Conservation (phyloP, 129 eudicot species). For the Solidago caesia region DNA sequence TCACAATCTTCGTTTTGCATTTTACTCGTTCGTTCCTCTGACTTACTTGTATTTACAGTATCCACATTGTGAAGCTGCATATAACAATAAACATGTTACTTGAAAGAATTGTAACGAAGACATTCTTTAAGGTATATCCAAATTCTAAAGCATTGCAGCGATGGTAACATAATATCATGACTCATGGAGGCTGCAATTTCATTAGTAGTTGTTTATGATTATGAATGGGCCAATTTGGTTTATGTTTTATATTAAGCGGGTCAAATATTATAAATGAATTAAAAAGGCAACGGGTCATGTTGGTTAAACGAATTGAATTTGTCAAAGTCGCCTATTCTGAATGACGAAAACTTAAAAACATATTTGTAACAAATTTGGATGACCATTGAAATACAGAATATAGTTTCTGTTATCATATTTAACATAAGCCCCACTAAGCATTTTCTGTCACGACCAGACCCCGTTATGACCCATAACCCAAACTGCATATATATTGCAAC, state of each 20-base stretch:
- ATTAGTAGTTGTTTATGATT: neutral
- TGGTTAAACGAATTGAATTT: neutral
- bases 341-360: no score
- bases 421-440: no score
- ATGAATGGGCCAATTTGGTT: neutral
- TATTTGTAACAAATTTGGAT: no score
- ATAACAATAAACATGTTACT: conserved; percentile 7
- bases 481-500: neutral
- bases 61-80: conserved; percentile 58
- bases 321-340: no score
- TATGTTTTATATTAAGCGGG: neutral
- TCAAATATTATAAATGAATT: neutral
- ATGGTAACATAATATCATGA: neutral
- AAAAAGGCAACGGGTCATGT: neutral
- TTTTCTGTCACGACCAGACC: no score
- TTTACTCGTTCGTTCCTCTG: conserved; percentile 57
- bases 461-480: neutral
- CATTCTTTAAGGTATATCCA: neutral
- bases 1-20: conserved; percentile 72
- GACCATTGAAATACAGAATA: no score
- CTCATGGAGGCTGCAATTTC: neutral
- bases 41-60: conserved; percentile 38
- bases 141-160: neutral
- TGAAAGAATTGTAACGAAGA: neutral
- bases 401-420: no score